Base-by-base conservation (phyloP, 257 asterid species). In the Hygrophila difformis region DNA sequence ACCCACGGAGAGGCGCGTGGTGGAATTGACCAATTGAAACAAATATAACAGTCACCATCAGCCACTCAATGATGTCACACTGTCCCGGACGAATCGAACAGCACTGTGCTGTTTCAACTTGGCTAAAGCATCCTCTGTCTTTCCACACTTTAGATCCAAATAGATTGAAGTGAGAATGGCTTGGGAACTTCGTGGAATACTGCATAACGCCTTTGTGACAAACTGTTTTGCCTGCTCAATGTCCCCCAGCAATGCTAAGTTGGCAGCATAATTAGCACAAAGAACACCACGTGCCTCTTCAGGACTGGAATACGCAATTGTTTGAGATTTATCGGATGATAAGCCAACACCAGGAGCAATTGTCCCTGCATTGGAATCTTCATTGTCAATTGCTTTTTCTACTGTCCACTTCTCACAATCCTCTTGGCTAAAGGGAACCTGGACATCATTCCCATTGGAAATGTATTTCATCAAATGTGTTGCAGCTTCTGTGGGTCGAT, bases 281-380 rank as follows among this genome's bases (percentile, higher is more conserved):
- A 76, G 54, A 5, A 67, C 55, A 24, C 93, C 97, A 4, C 84
- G 87, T 8, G 95, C 94, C 72, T 84, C 87, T 67, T 76, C 93
- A 2, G 97, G 97, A 47, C 77, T 78, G 29, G 76, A 66, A 56
- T 76, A 72, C 43, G 34, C 43, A 12, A 66, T 53, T 13, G 47
- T 53, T 44, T 46, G 76, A 45, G 72, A 58, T 59, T 75, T 81
- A 50, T 71, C 81, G 2, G 50, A 44, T 42, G 67, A 36, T 0
- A 61, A 33, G 23, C 53, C 53, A 19, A 59, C 35, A 39, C 55
- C 54, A 16, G 56, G 41, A 24, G 65, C 48, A 18, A 45, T 8
- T 1, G 64, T 31, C 33, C 58, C 74, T 23, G 59, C 71, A 44
- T 55, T 75, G 36, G 74, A 34, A 8, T 84, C 88, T 51, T 79